Evolutionary conservation across 306 rosid species (phyloP).

Genomic region (Citrullus colocynthis): DNA sequence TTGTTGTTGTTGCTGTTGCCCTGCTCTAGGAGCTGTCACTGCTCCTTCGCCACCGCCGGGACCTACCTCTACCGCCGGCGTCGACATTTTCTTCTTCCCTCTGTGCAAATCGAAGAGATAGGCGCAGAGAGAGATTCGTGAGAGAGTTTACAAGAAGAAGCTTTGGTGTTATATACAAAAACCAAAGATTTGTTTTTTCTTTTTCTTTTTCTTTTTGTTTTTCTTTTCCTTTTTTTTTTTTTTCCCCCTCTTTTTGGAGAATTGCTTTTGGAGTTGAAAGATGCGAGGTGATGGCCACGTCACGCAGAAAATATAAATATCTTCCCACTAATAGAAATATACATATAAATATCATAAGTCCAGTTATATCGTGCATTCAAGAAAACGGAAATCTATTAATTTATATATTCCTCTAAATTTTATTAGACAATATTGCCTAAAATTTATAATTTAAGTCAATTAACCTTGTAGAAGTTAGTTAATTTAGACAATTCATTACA

Average conservation of each 20-base stretch:
- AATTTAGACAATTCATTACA: too few species aligned
- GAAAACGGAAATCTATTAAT: too few species aligned
- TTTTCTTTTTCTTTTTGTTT: neutral
- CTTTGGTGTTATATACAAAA: neutral
- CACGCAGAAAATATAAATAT: neutral
- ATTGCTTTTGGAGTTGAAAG: neutral
- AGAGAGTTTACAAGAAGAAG: neutral
- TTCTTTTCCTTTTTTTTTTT: neutral
- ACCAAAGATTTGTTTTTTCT: neutral
- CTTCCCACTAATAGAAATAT: neutral
- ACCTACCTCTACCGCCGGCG: conserved; percentile 37
- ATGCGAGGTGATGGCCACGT: neutral
- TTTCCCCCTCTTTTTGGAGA: neutral
- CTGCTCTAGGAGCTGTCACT: conserved; percentile 21
- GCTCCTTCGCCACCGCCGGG: conserved; percentile 22
- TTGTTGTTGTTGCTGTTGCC: conserved; percentile 17
- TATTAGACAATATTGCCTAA: too few species aligned
- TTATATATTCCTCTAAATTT: too few species aligned
- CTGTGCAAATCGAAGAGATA: neutral
- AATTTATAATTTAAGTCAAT: too few species aligned
- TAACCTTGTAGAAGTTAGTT: too few species aligned
- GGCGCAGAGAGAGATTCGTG: conserved; percentile 1
- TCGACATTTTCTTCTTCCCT: conserved; percentile 37
- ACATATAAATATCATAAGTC: too few species aligned
- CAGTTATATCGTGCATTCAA: too few species aligned